Percentiles rank a stretch among this genome's conserved stretches.
Conservation (phyloP, 495 filamentous ascomycete species). For the Penicillium canariense region DNA sequence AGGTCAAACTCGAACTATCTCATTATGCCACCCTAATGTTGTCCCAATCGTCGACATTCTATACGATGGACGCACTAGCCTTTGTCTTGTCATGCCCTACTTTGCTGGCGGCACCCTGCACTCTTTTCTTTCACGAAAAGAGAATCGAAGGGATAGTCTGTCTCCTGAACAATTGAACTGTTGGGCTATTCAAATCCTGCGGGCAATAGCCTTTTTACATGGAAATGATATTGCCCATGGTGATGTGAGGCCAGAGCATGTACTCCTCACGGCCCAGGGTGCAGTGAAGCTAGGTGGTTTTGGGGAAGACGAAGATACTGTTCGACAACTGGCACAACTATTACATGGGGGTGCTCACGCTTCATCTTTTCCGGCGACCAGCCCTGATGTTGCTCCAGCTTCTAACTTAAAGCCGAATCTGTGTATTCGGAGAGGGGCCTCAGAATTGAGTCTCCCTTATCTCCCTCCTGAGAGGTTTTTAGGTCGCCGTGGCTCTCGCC, state of each 20-base stretch:
- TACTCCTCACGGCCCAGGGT: conserved; percentile 43
- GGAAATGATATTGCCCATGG: conserved; percentile 50
- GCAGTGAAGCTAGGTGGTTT: conserved; percentile 10
- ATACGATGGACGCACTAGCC: conserved; percentile 14
- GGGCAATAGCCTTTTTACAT: conserved; percentile 55
- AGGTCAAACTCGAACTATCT: neutral
- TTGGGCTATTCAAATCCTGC: conserved; percentile 51
- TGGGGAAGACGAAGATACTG: conserved; percentile 9
- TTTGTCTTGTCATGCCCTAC: conserved; percentile 23
- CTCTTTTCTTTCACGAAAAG: conserved; percentile 8
- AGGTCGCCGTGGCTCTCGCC: neutral
- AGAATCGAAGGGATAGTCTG: neutral
- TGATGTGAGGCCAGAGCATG: conserved; percentile 60
- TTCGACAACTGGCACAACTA: conserved; percentile 2
- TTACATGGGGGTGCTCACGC: neutral
- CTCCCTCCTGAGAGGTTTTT: conserved; percentile 15
- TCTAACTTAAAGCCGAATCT: neutral
- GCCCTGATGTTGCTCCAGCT: neutral
- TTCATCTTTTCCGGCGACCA: neutral
- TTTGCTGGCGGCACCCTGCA: conserved; percentile 18
- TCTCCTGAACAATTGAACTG: conserved; percentile 11
- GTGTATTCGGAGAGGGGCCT: conserved; percentile 1
- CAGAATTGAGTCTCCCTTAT: conserved; percentile 10
- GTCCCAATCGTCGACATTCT: conserved; percentile 14
- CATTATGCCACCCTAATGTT: conserved; percentile 17